Percentiles rank a stretch among this genome's conserved stretches.
These are phyloP conservation scores for Globisporangium mamillatum DNA, from an alignment of 352 stramenopile species.

Conservation along the genomic window DNA sequence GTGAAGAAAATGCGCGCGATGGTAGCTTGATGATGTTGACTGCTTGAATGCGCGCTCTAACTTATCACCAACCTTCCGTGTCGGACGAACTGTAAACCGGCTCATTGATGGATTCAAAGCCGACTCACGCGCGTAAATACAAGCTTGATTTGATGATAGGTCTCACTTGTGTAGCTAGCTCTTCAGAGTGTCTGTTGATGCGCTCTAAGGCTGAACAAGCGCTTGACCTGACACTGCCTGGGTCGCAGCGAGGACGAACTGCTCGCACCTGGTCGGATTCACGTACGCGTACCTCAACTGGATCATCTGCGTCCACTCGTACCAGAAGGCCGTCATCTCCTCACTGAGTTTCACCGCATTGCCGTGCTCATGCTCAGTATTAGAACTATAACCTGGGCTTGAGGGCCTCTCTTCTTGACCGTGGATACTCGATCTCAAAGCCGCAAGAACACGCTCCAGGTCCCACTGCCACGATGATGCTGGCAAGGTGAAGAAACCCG, in stretches of 20 bases:
- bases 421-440: slow-evolving; percentile 10
- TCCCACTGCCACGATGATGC: not conserved
- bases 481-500: not conserved
- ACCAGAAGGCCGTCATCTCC: slow-evolving; percentile 13
- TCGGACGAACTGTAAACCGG: not conserved
- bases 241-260: slow-evolving; percentile 10
- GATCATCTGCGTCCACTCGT: slow-evolving; percentile 38
- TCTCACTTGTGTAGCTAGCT: not conserved
- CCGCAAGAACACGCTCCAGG: slow-evolving; percentile 6
- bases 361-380: not conserved
- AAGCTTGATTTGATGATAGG: not conserved
- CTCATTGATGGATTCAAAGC: not conserved
- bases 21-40: not conserved
- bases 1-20: not conserved
- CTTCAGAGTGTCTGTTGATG: not conserved
- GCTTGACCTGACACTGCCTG: not conserved
- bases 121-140: not conserved
- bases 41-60: not conserved
- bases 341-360: not conserved
- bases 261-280: slow-evolving; percentile 25
- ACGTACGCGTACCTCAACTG: slow-evolving; percentile 51
- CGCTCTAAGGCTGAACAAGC: not conserved
- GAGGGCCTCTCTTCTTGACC: not conserved
- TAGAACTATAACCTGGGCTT: not conserved
- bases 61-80: not conserved